These are phyloP conservation scores for Danielozyma ontarioensis DNA, from an alignment of 805 yeast genomes.

Conservation along the genomic window DNA sequence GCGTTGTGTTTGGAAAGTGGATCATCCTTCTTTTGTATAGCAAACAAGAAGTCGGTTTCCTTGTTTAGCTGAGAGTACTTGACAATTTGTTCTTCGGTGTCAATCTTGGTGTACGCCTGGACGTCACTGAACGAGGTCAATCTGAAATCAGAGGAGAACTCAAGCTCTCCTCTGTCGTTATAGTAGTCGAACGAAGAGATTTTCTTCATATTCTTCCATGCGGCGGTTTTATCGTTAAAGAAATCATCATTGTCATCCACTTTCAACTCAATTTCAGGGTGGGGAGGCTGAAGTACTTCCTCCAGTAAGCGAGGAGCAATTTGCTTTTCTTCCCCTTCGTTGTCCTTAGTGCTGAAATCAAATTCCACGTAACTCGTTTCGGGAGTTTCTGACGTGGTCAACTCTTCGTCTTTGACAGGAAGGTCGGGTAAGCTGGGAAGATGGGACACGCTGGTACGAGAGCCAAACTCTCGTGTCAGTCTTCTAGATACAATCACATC, in stretches of 20 bases:
- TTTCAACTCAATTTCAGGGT: not conserved
- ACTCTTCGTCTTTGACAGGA: not conserved
- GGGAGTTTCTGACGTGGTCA: conserved; percentile 1
- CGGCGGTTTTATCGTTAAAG: conserved; percentile 37
- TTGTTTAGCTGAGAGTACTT: conserved; percentile 51
- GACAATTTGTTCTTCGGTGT: conserved; percentile 80
- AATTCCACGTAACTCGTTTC: conserved; percentile 24
- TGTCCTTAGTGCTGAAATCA: conserved; percentile 14
- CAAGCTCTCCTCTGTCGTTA: conserved; percentile 70
- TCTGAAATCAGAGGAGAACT: conserved; percentile 28
- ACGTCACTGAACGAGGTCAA: conserved; percentile 30
- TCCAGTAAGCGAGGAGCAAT: conserved; percentile 4
- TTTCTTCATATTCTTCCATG: conserved; percentile 87
- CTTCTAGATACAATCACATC: too few relatives aligned
- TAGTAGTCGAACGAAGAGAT: conserved; percentile 74
- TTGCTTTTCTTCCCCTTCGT: conserved; percentile 1
- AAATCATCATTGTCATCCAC: conserved; percentile 23
- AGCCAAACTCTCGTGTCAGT: conserved; percentile 5
- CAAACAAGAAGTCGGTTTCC: conserved; percentile 49
- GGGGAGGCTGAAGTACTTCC: not conserved
- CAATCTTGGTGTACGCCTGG: conserved; percentile 83
- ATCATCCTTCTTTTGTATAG: conserved; percentile 9
- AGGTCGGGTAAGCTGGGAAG: conserved; percentile 18
- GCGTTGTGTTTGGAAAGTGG: conserved; percentile 14
- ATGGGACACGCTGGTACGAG: conserved; percentile 14